Evolutionary conservation across 495 filamentous ascomycete genomes (phyloP).

Genomic region (Bacidia gigantensis): DNA sequence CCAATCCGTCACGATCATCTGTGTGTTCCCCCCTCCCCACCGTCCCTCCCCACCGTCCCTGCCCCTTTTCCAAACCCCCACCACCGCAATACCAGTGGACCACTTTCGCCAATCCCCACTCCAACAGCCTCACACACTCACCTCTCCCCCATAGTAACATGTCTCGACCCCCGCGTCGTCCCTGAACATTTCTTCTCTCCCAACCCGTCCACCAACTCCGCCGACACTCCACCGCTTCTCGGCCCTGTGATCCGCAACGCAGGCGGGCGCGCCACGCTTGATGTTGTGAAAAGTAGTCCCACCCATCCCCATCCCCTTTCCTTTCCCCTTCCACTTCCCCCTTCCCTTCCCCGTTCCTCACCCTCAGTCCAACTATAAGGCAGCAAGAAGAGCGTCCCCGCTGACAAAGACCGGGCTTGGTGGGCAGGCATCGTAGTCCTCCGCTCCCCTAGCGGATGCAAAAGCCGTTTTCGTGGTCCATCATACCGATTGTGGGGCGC

Average conservation of each 20-base stretch:
- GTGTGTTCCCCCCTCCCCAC: background rate
- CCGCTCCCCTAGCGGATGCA: background rate
- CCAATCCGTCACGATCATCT: background rate
- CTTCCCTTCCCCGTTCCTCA: no score
- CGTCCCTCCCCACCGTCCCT: background rate
- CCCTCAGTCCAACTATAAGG: no score
- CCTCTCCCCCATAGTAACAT: slow-evolving; percentile 2
- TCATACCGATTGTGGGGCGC: slow-evolving; percentile 6
- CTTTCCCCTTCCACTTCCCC: no score
- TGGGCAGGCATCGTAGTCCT: slow-evolving; percentile 1
- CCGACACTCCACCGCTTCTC: background rate
- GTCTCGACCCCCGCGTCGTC: slow-evolving; percentile 5
- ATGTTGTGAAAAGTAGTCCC: background rate
- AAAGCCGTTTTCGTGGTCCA: slow-evolving; percentile 2
- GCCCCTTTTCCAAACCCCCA: no score
- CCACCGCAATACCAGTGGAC: no score
- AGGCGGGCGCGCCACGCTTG: background rate
- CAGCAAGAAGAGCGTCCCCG: no score
- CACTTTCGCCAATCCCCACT: background rate
- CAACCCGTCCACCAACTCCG: background rate
- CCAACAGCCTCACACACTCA: background rate
- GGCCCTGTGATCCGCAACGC: background rate
- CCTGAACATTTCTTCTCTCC: slow-evolving; percentile 1
- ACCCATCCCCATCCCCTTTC: no score
- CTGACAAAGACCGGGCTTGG: no score